These are phyloP conservation scores for Aspergillus spinulosporus DNA, from an alignment of 2,329 filamentous ascomycete species.

Conservation along the genomic window DNA sequence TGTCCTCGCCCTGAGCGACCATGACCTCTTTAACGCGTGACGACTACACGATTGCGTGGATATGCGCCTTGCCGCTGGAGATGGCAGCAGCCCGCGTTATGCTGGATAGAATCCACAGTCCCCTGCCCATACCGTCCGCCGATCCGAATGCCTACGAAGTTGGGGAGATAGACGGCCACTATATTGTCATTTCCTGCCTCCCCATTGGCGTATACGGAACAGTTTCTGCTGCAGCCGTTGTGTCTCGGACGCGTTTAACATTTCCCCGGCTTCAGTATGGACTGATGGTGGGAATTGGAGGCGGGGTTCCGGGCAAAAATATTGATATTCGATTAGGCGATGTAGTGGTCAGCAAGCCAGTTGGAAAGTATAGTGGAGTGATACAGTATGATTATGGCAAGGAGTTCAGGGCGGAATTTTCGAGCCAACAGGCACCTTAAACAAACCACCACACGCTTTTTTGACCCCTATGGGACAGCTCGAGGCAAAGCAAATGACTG, in stretches of 20 bases:
- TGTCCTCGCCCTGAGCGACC: too few species aligned
- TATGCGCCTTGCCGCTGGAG: too few species aligned
- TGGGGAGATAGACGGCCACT: not conserved
- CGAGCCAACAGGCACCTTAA: not conserved
- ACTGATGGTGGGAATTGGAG: slow-evolving; percentile 20
- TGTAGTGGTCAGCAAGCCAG: too few species aligned
- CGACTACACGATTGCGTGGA: too few species aligned
- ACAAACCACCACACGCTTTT: not conserved
- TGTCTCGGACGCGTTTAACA: not conserved
- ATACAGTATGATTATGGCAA: too few species aligned
- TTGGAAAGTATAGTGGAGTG: too few species aligned
- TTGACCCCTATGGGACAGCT: slow-evolving; percentile 1
- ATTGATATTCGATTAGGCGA: too few species aligned
- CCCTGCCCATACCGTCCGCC: too few species aligned
- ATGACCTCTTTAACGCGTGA: too few species aligned
- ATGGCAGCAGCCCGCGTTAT: too few species aligned
- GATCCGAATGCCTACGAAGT: not conserved
- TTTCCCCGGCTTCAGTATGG: slow-evolving; percentile 3
- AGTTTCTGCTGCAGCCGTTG: not conserved
- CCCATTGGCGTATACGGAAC: not conserved
- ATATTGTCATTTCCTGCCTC: not conserved
- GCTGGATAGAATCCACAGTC: too few species aligned
- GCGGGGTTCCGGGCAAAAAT: slow-evolving; percentile 14
- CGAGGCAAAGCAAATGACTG: not conserved
- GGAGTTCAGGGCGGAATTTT: not conserved